Evolutionary conservation across 1,139 yeast genomes (phyloP).

Genomic region (Saccharomyces pastorianus): DNA sequence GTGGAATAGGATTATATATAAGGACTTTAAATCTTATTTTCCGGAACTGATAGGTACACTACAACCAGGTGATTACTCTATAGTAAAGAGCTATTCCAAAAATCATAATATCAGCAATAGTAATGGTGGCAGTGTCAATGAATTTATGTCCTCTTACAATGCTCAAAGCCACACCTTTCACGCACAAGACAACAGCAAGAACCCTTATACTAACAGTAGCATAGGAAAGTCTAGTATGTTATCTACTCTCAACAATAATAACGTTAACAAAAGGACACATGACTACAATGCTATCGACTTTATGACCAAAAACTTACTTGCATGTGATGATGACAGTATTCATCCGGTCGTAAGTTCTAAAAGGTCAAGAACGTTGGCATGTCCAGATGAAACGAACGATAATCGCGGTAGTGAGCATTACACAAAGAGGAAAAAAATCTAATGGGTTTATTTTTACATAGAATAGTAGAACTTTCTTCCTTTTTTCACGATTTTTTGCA

Average conservation of each 20-base stretch:
- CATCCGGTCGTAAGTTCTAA: background rate
- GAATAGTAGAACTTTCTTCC: background rate
- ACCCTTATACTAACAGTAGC: background rate
- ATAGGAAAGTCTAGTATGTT: background rate
- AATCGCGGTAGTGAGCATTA: background rate
- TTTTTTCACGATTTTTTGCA: slow-evolving; percentile 1
- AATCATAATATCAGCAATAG: slow-evolving; percentile 4
- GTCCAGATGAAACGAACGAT: background rate
- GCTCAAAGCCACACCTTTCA: background rate
- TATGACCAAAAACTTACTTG: background rate
- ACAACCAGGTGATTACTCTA: slow-evolving; percentile 21
- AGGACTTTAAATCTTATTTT: slow-evolving; percentile 23
- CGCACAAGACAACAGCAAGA: background rate
- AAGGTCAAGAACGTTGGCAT: slow-evolving; percentile 1
- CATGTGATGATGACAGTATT: background rate
- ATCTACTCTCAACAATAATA: background rate
- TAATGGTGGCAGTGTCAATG: background rate
- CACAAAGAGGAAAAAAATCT: background rate
- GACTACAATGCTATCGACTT: background rate
- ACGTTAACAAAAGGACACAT: slow-evolving; percentile 2
- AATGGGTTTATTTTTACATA: background rate
- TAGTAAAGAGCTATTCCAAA: slow-evolving; percentile 13
- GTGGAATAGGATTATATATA: slow-evolving; percentile 29
- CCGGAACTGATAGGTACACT: slow-evolving; percentile 24
- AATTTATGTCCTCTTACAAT: background rate